Evolutionary conservation across 2,329 filamentous ascomycete species (phyloP).

Genomic region (Penicillium aurantiogriseum): DNA sequence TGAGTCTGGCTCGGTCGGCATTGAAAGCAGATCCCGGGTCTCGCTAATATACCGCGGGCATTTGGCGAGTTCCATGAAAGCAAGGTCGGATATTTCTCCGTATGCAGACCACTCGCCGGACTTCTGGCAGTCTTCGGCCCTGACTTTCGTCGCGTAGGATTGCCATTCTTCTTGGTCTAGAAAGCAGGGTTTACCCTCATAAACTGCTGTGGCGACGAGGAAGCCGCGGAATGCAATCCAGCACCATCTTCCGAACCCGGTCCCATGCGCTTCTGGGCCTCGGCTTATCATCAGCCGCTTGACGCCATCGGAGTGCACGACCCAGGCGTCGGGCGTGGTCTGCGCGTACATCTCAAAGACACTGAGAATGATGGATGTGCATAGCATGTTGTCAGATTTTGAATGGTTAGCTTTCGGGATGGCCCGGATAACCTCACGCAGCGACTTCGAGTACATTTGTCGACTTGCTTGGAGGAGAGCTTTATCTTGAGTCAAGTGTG

Average conservation of each 20-base stretch:
- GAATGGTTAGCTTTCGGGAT: constrained; percentile 28
- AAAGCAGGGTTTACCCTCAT: constrained; percentile 37
- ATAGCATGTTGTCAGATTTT: constrained; percentile 33
- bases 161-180: constrained; percentile 37
- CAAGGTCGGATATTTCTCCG: constrained; percentile 23
- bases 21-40: constrained; percentile 15
- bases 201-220: constrained; percentile 36
- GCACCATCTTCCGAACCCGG: constrained; percentile 35
- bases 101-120: constrained; percentile 27
- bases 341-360: constrained; percentile 43
- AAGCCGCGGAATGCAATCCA: constrained; percentile 41
- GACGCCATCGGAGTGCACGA: constrained; percentile 38
- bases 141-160: constrained; percentile 24
- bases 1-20: neutral
- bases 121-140: constrained; percentile 26
- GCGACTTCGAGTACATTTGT: constrained; percentile 33
- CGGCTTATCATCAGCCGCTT: constrained; percentile 37
- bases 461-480: constrained; percentile 25
- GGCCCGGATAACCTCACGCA: constrained; percentile 31
- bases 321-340: constrained; percentile 38
- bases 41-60: constrained; percentile 31
- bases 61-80: constrained; percentile 30
- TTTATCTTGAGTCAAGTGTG: constrained; percentile 25
- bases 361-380: constrained; percentile 39
- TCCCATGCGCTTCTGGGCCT: constrained; percentile 29